Conservation (phyloP, 768 basidiomycete genomes). For the Hericium coralloides region DNA sequence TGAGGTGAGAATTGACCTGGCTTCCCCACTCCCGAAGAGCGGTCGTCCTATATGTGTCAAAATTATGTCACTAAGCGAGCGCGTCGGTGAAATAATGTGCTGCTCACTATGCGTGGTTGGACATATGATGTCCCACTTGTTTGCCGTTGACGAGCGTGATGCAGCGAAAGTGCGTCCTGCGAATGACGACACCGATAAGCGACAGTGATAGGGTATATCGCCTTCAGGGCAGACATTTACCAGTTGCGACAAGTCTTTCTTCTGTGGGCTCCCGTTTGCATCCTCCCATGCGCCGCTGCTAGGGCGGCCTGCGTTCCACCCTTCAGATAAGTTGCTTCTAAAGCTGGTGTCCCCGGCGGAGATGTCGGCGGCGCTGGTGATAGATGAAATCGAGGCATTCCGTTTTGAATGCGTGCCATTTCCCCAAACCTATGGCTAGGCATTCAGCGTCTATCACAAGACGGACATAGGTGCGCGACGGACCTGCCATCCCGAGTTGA, state of each 20-base stretch:
- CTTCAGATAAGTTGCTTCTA: conserved; percentile 38
- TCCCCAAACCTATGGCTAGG: conserved; percentile 47
- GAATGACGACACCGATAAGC: conserved; percentile 2
- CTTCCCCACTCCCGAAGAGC: conserved; percentile 27
- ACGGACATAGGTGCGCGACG: conserved; percentile 11
- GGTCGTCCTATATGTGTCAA: conserved; percentile 14
- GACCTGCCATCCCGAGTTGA: conserved; percentile 65
- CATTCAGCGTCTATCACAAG: neutral
- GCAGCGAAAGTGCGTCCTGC: neutral
- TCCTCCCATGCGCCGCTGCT: conserved; percentile 58
- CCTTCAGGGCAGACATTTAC: conserved; percentile 24
- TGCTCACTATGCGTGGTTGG: conserved; percentile 12
- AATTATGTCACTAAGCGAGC: conserved; percentile 15
- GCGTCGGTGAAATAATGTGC: neutral
- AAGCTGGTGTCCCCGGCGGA: conserved; percentile 37
- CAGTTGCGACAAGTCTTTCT: conserved; percentile 40
- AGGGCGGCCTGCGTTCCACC: conserved; percentile 35
- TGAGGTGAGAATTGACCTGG: conserved; percentile 41
- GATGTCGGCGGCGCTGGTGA: conserved; percentile 41
- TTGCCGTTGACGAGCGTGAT: conserved; percentile 11
- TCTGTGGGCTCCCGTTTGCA: conserved; percentile 35
- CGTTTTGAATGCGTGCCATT: conserved; percentile 38
- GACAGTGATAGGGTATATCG: neutral
- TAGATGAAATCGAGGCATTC: conserved; percentile 57
- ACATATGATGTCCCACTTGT: conserved; percentile 9